A percentile compares a stretch with the other conserved stretches of the same genome.
phyloP scores from a whole-genome alignment of 2,329 filamentous ascomycete genomes.

The Ophiocordyceps camponoti-saundersi region DNA sequence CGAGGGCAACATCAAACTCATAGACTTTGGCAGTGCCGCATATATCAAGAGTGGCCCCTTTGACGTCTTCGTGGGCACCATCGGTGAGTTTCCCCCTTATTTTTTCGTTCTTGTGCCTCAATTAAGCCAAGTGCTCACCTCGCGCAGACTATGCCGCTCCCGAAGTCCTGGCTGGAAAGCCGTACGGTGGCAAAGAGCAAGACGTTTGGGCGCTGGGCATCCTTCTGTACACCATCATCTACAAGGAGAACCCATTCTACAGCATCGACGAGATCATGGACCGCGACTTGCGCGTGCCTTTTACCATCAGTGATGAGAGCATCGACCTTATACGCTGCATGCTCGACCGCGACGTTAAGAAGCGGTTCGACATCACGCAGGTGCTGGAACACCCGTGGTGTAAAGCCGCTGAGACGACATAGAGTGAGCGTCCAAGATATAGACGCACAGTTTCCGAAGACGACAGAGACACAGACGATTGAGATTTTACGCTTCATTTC shows the following conservation, averaged over 20 bases:
- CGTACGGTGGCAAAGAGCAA: constrained; percentile 91
- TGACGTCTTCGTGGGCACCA: constrained; percentile 96
- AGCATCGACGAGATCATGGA: constrained; percentile 99
- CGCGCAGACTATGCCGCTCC: constrained; percentile 86
- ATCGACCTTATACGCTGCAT: constrained; percentile 84
- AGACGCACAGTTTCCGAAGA: too few relatives aligned
- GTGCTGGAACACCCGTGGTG: constrained; percentile 86
- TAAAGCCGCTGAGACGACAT: constrained; percentile 6
- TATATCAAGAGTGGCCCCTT: constrained; percentile 98
- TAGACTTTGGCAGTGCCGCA: constrained; percentile 93
- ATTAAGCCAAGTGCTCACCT: not conserved
- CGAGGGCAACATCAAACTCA: constrained; percentile 88
- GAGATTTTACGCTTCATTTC: not conserved
- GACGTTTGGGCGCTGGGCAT: constrained; percentile 98
- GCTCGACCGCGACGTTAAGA: constrained; percentile 77
- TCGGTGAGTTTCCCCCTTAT: constrained; percentile 44
- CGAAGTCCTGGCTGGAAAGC: constrained; percentile 84
- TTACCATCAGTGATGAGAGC: constrained; percentile 74
- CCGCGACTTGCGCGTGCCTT: constrained; percentile 81
- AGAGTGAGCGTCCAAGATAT: not conserved
- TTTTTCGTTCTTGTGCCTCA: not conserved
- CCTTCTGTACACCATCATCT: constrained; percentile 93
- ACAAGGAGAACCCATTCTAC: constrained; percentile 99
- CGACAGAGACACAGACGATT: not conserved
- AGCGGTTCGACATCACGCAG: constrained; percentile 70